A percentile compares a stretch with the other conserved stretches of the same genome.
These are phyloP conservation scores for Herpetomonas tarakana DNA, from an alignment of 208 protist species.

Conservation along the genomic window DNA sequence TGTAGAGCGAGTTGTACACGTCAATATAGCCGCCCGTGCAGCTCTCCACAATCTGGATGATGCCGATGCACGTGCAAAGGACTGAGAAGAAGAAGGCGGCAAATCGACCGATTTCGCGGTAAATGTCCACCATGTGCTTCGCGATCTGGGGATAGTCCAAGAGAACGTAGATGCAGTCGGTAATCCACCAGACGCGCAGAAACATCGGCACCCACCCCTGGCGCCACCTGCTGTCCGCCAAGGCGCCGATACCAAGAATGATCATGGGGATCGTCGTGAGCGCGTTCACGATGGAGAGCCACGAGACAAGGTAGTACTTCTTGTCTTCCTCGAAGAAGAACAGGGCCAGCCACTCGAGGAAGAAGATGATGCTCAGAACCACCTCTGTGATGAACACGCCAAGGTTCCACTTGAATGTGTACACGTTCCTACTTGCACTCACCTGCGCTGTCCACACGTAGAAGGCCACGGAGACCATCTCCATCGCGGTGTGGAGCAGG, in stretches of 20 bases:
- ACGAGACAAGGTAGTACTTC: constrained; percentile 52
- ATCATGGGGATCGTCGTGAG: constrained; percentile 83
- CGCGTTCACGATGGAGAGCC: constrained; percentile 60
- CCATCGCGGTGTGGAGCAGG: constrained; percentile 52
- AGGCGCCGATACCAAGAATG: constrained; percentile 52
- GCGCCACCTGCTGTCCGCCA: constrained; percentile 39
- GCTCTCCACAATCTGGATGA: constrained; percentile 71
- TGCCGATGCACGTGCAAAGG: constrained; percentile 71
- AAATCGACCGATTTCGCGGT: constrained; percentile 61
- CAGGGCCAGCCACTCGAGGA: constrained; percentile 58
- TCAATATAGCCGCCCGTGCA: constrained; percentile 48
- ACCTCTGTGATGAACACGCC: constrained; percentile 58
- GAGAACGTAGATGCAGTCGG: constrained; percentile 54
- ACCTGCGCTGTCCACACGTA: constrained; percentile 73
- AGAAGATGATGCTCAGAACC: constrained; percentile 72
- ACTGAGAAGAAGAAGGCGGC: constrained; percentile 56
- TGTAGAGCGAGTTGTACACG: constrained; percentile 69
- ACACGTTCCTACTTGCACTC: constrained; percentile 11
- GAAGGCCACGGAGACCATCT: constrained; percentile 48
- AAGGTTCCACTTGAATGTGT: constrained; percentile 49
- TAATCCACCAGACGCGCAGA: constrained; percentile 79
- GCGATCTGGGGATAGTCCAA: constrained; percentile 70
- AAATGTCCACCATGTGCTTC: constrained; percentile 46
- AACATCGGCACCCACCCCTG: constrained; percentile 79
- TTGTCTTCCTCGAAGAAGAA: constrained; percentile 73